phyloP scores from a whole-genome alignment of 176 grass and related monocot species.

The Paspalum vaginatum region DNA sequence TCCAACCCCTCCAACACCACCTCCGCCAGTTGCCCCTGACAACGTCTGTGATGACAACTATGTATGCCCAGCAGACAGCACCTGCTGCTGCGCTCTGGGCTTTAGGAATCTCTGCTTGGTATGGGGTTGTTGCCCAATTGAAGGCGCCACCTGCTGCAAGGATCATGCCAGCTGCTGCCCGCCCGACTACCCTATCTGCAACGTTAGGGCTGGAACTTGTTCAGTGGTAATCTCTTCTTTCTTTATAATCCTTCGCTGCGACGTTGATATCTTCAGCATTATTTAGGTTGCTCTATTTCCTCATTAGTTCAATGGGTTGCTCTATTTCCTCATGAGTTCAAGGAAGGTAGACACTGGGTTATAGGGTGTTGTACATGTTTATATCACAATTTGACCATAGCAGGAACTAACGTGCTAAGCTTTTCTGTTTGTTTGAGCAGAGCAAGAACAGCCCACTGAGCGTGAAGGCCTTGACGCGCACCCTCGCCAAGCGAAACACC shows the following conservation, averaged over 20 bases:
- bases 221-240: slow-evolving; percentile 48
- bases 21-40: slow-evolving; percentile 53
- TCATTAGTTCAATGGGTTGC: not conserved
- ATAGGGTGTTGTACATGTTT: not conserved
- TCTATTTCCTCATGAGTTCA: not conserved
- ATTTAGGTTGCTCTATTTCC: not conserved
- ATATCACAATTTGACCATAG: not conserved
- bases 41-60: slow-evolving; percentile 50
- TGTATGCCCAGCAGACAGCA: slow-evolving; percentile 55
- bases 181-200: slow-evolving; percentile 75
- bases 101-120: slow-evolving; percentile 61
- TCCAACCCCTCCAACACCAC: slow-evolving; percentile 56
- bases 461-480: slow-evolving; percentile 68
- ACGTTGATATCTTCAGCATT: not conserved
- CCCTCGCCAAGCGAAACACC: slow-evolving; percentile 47
- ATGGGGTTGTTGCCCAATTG: slow-evolving; percentile 81
- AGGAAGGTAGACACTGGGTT: not conserved
- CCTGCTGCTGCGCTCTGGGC: slow-evolving; percentile 78
- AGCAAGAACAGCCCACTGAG: slow-evolving; percentile 79
- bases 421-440: slow-evolving; percentile 45
- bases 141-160: slow-evolving; percentile 83
- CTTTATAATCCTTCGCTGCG: not conserved
- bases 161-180: slow-evolving; percentile 92
- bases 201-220: slow-evolving; percentile 60
- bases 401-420: not conserved